These are phyloP conservation scores for Aspergillus fumigatiaffinis DNA, from an alignment of 2,329 filamentous ascomycete genomes.

Conservation along the genomic window DNA sequence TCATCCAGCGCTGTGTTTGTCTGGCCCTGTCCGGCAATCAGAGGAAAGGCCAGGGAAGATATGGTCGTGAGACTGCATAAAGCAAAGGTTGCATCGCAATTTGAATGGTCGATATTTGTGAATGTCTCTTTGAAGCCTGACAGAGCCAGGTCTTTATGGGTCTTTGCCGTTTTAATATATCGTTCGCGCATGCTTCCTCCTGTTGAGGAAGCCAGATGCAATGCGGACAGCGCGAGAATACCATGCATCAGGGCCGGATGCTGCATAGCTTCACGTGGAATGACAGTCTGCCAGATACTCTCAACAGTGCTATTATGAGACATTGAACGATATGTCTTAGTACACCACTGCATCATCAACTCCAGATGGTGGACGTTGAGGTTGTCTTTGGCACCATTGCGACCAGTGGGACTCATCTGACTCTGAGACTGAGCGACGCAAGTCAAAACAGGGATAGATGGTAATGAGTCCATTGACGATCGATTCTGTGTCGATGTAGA, in stretches of 20 bases:
- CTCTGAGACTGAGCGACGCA: conserved; percentile 5
- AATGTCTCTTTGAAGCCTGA: conserved; percentile 20
- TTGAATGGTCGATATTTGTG: conserved; percentile 20
- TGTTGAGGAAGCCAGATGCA: conserved; percentile 25
- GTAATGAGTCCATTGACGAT: conserved; percentile 6
- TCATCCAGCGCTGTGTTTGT: conserved; percentile 23
- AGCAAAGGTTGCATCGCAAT: conserved; percentile 35
- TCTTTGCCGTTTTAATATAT: conserved; percentile 26
- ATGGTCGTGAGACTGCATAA: conserved; percentile 31
- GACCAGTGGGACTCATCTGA: conserved; percentile 6
- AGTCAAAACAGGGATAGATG: conserved; percentile 4
- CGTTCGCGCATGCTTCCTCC: conserved; percentile 14
- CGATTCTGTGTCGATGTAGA: conserved; percentile 8
- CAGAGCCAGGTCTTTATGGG: conserved; percentile 24
- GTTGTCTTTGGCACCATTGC: conserved; percentile 3
- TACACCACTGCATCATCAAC: conserved; percentile 35
- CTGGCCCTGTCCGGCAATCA: conserved; percentile 6
- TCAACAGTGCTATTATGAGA: conserved; percentile 21
- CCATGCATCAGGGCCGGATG: conserved; percentile 31
- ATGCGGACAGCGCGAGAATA: conserved; percentile 32
- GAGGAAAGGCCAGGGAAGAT: conserved; percentile 32
- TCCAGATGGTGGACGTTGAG: conserved; percentile 29
- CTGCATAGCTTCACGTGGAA: conserved; percentile 28
- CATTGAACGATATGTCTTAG: conserved; percentile 30
- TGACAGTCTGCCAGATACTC: conserved; percentile 28